phyloP scores from a whole-genome alignment of 768 basidiomycete species.

The Paxillus rubicundulus region DNA sequence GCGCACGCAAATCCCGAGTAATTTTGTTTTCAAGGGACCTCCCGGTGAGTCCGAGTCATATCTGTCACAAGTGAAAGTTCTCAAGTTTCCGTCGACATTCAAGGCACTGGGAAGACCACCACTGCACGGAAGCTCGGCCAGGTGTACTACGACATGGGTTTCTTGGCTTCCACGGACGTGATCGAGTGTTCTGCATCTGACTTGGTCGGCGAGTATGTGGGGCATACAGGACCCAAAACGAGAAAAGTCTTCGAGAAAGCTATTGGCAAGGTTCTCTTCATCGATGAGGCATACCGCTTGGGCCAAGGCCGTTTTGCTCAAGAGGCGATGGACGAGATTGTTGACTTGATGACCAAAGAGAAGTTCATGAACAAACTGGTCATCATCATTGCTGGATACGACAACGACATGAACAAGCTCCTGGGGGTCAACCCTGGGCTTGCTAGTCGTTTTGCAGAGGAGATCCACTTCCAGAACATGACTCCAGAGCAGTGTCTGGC shows the following conservation, averaged over 20 bases:
- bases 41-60: conserved; percentile 42
- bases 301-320: conserved; percentile 62
- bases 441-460: conserved; percentile 68
- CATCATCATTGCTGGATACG: conserved; percentile 71
- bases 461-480: conserved; percentile 58
- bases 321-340: conserved; percentile 76
- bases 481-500: conserved; percentile 48
- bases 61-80: too few relatives aligned
- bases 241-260: conserved; percentile 60
- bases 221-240: conserved; percentile 71
- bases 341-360: conserved; percentile 59
- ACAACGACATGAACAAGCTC: conserved; percentile 62
- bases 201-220: conserved; percentile 67
- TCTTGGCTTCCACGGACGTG: conserved; percentile 50
- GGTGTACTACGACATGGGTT: conserved; percentile 66
- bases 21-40: conserved; percentile 72
- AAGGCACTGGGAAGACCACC: conserved; percentile 63
- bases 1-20: conserved; percentile 53
- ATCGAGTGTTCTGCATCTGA: conserved; percentile 70
- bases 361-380: conserved; percentile 58
- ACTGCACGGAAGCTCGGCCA: conserved; percentile 62
- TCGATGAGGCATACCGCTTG: conserved; percentile 72
- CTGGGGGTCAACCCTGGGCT: conserved; percentile 61
- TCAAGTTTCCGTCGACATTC: too few relatives aligned
- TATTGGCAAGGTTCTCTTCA: conserved; percentile 65